Conservation (phyloP, 495 filamentous ascomycete genomes). For the Neurospora cerealis region DNA sequence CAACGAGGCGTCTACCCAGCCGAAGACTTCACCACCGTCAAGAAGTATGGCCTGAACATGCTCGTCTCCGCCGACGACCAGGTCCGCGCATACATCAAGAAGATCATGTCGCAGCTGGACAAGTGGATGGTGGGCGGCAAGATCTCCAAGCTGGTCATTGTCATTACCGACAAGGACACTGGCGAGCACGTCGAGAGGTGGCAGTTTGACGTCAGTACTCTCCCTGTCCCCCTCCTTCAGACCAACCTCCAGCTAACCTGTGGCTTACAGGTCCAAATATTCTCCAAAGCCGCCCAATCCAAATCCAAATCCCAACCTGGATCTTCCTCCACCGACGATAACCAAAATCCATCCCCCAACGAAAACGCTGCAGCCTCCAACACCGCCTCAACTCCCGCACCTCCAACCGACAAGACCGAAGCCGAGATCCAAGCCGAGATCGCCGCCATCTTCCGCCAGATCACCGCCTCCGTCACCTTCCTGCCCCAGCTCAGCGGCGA, state of each 20-base stretch:
- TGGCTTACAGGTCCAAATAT: constrained; percentile 53
- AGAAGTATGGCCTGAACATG: constrained; percentile 99
- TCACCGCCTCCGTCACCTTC: constrained; percentile 95
- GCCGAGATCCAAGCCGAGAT: constrained; percentile 90
- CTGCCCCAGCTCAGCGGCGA: constrained; percentile 84
- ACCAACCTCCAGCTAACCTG: neutral
- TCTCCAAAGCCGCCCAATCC: constrained; percentile 40
- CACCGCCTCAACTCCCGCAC: constrained; percentile 18
- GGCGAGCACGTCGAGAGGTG: constrained; percentile 93
- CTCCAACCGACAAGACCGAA: constrained; percentile 66
- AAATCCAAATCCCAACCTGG: constrained; percentile 28
- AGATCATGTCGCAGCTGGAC: constrained; percentile 93
- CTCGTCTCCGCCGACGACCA: constrained; percentile 94
- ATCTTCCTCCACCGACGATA: constrained; percentile 24
- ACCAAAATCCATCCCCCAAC: neutral
- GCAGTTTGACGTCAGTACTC: constrained; percentile 82
- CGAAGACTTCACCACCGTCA: constrained; percentile 94
- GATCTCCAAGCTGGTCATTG: constrained; percentile 91
- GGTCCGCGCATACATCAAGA: constrained; percentile 97
- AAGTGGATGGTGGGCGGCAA: constrained; percentile 95
- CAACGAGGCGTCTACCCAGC: constrained; percentile 96
- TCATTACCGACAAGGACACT: constrained; percentile 91
- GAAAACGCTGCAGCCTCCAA: constrained; percentile 33
- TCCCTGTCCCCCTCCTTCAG: neutral
- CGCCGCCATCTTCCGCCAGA: constrained; percentile 90